Base-by-base conservation (phyloP, 2,329 filamentous ascomycete species). In the Claviceps maximensis region DNA sequence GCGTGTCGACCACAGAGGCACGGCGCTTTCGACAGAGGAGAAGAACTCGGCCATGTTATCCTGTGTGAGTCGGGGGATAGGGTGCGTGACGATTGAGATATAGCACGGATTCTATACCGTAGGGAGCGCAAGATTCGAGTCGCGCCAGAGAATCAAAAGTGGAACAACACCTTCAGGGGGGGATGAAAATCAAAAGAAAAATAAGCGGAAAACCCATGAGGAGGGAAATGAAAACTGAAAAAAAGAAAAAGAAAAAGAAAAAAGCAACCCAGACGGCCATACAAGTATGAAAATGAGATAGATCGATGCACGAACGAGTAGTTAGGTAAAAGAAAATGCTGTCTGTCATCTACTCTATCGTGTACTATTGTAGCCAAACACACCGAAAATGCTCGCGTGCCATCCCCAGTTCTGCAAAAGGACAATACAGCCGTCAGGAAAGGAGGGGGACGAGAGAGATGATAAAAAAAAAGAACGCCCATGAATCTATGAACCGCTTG, bases 21-120 rank as follows among this genome's bases (percentile, higher is more conserved):
- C 71, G 5, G 74, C 71, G 7, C 62, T 79, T 17, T 59, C 62
- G 50, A 67, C 70, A 0, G 71, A 71, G 10, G 75, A 79, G 53
- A 74, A 71, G 63, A 58, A 55, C 2, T 63, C 58, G 0, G 63
- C 65, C 0, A 74, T 79, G 74, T 59, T 79, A 54, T 64, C 73
- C 10, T 79, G 76, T 59, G 74, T 79, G 1, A 78, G 75, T 58
- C 69, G 76, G 1, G 76, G 76, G 0, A 61, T 77, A 40, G 75
- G 75, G 3, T 65, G 67, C 45, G 76, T 79, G 47, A 64, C 64
- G 1, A 68, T 79, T 51, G 74, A 77, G 58, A 67, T 77, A n/a
- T 50, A 33, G 31, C 25, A 41, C 17, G 6, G 7, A n/a, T n/a
- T n/a, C n/a, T n/a, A n/a, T n/a, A n/a, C n/a, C n/a, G n/a, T n/a